Evolutionary conservation across 345 rosid genomes (phyloP).

Genomic region (Aegle marmelos): DNA sequence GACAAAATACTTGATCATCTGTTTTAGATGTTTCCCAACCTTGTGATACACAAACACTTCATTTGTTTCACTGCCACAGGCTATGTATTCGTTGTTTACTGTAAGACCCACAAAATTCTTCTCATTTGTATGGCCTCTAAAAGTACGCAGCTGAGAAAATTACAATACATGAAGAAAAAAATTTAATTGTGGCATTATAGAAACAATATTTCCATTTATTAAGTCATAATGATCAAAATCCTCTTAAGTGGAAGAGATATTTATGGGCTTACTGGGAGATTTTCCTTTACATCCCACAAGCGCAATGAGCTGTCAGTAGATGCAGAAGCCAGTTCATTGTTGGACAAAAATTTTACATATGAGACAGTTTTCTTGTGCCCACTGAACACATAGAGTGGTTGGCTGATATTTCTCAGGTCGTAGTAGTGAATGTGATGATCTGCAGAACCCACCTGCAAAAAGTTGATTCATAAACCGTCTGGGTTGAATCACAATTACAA

Average conservation of each 20-base stretch:
- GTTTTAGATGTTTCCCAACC: conserved; percentile 26
- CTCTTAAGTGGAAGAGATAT: not conserved
- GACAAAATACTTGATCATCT: not conserved
- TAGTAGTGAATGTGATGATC: conserved; percentile 61
- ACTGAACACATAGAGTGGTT: conserved; percentile 50
- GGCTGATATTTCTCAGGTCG: conserved; percentile 50
- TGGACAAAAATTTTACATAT: conserved; percentile 61
- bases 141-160: conserved; percentile 44
- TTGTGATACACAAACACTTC: conserved; percentile 71
- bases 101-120: conserved; percentile 68
- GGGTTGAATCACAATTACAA: not conserved
- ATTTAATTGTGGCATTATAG: not conserved
- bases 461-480: not conserved
- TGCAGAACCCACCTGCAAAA: conserved; percentile 60
- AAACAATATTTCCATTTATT: not conserved
- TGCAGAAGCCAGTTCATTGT: conserved; percentile 61
- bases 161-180: not conserved
- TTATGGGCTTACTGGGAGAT: conserved; percentile 36
- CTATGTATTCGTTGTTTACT: conserved; percentile 45
- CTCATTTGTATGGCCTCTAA: conserved; percentile 56
- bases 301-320: conserved; percentile 55
- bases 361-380: conserved; percentile 69
- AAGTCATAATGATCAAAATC: not conserved
- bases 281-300: conserved; percentile 61
- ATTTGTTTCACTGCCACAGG: conserved; percentile 73